Evolutionary conservation across 1,284 basidiomycete genomes (phyloP), one percentile per base, ranked within the genome.

Genomic region (Cystobasidium slooffiae): DNA sequence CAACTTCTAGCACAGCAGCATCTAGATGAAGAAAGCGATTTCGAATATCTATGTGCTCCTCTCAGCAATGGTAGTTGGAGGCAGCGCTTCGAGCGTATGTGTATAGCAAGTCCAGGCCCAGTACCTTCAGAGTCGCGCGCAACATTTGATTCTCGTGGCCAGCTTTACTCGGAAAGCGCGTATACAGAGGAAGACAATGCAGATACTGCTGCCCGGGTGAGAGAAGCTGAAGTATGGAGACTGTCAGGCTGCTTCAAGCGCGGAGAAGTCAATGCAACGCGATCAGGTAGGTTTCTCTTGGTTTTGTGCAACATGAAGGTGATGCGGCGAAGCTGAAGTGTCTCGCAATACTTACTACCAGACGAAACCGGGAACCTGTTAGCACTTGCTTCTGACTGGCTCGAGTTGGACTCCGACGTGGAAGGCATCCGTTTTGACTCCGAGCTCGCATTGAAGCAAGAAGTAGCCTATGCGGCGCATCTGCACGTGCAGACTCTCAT

Each of bases 371-470:
- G 92, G 75, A 87, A 87, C 46, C 85, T 93, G 24, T 87, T 92
- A 20, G 90, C 87, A 3, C 86, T 97, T 79, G 86, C 91, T 9
- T 93, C 94, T 16, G 91, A 93, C 75, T 99, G 97, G 97, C 86
- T 99, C 12, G 93, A 97, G 82, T 86, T 99, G 52, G 97, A 99
- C 83, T 90, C 93, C 12, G 85, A 87, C 0, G 94, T 97, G 82
- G 93, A 95, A 80, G 95, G 95, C 85, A 91, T 99, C 74, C 88
- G 97, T 58, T 92, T 96, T 79, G 97, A 99, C 81, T 91, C 94
- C 66, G 97, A 97, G 84, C 90, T 97, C 74, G 96, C 96, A 6
- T 86, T 99, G 14, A 89, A 90, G 76, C 94, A 98, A 84, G 96
- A 99, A 83, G 85, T 97, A 14, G 87, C 92, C 0, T 97, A 96